Percentiles rank a stretch among this genome's conserved stretches.
Evolutionary conservation across 352 stramenopile genomes (phyloP).

Genomic region (Phytophthora palmivora): DNA sequence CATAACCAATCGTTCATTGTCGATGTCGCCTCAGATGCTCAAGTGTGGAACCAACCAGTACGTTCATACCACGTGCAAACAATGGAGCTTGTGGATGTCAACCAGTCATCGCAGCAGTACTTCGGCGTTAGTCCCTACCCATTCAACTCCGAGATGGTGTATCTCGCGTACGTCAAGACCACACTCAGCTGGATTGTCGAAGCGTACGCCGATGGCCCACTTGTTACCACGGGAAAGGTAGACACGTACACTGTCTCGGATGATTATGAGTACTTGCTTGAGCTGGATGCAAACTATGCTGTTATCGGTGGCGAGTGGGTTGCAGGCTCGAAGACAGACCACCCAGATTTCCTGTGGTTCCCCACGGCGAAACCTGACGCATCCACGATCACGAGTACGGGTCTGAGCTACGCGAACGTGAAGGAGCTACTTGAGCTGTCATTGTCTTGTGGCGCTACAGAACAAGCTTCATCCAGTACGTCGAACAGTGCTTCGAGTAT

Average conservation of each 20-base stretch:
- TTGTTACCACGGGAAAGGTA: conserved; percentile 35
- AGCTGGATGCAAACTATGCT: conserved; percentile 45
- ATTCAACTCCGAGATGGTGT: conserved; percentile 51
- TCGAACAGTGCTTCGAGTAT: conserved; percentile 12
- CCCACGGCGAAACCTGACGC: conserved; percentile 35
- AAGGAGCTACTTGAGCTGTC: conserved; percentile 35
- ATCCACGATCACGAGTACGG: conserved; percentile 32
- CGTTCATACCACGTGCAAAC: conserved; percentile 46
- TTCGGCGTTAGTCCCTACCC: conserved; percentile 47
- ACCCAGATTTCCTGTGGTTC: conserved; percentile 53
- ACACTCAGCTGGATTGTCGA: conserved; percentile 59
- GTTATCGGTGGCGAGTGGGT: conserved; percentile 55
- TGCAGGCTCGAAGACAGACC: conserved; percentile 28
- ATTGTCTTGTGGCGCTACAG: conserved; percentile 17
- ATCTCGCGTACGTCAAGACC: conserved; percentile 53
- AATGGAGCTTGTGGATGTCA: conserved; percentile 38
- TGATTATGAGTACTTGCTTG: conserved; percentile 47
- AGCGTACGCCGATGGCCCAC: conserved; percentile 43
- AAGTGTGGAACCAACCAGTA: conserved; percentile 73
- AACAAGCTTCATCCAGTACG: conserved; percentile 7
- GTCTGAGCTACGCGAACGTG: conserved; percentile 44
- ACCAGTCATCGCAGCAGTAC: conserved; percentile 36
- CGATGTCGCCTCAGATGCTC: conserved; percentile 38
- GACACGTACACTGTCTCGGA: conserved; percentile 38
- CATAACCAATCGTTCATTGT: conserved; percentile 55